Evolutionary conservation across 345 rosid genomes (phyloP).

Genomic region (Pseudoturritis turrita): DNA sequence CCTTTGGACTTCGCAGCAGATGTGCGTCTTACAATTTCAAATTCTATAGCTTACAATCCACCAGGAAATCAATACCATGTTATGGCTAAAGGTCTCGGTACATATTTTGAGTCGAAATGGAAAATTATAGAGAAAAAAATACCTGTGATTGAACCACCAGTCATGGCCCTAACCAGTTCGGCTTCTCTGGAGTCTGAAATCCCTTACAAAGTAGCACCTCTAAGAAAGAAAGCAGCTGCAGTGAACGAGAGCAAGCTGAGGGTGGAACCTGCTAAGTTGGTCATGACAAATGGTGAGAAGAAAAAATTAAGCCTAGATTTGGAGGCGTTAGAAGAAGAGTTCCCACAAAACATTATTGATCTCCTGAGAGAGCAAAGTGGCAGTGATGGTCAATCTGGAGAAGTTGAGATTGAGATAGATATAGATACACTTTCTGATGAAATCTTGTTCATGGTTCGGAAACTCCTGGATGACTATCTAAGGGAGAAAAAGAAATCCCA

Average conservation of each 20-base stretch:
- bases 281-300: constrained; percentile 57
- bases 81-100: constrained; percentile 63
- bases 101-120: constrained; percentile 74
- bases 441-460: constrained; percentile 56
- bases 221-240: constrained; percentile 40
- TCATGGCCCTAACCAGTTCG: constrained; percentile 31
- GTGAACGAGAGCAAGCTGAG: constrained; percentile 34
- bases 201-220: constrained; percentile 27
- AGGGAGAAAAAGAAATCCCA: constrained; percentile 47
- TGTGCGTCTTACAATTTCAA: constrained; percentile 75
- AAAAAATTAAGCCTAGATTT: constrained; percentile 48
- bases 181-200: constrained; percentile 33
- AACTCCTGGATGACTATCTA: constrained; percentile 69
- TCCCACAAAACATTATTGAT: constrained; percentile 69
- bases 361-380: constrained; percentile 65
- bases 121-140: constrained; percentile 77
- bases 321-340: constrained; percentile 52
- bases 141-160: constrained; percentile 27
- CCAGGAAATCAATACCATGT: constrained; percentile 64
- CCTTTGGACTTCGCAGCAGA: constrained; percentile 70
- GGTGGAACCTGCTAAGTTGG: constrained; percentile 39
- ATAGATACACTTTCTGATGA: constrained; percentile 63
- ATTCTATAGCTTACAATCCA: constrained; percentile 83
- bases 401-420: constrained; percentile 89
- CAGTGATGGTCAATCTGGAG: constrained; percentile 47